A percentile compares a stretch with the other conserved stretches of the same genome.
These are phyloP conservation scores for Myriosclerotinia duriaeana DNA, from an alignment of 2,329 filamentous ascomycete species.

Conservation along the genomic window DNA sequence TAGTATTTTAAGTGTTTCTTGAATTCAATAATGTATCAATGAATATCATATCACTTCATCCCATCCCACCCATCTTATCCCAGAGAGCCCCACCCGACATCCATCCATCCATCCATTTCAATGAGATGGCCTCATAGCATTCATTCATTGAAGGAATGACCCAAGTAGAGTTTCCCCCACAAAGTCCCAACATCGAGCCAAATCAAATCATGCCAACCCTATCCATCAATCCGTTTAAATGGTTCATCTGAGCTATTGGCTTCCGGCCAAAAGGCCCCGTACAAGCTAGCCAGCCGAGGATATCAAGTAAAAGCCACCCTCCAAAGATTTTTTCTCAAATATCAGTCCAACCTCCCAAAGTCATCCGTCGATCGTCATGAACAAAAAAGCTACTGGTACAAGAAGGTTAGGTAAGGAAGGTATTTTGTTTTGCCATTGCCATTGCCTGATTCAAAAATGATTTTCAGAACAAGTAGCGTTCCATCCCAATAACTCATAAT, in stretches of 20 bases:
- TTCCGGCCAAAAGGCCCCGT: not conserved
- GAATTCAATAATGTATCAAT: slow-evolving; percentile 14
- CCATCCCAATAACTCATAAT: slow-evolving; percentile 1
- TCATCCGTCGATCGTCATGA: slow-evolving; percentile 19
- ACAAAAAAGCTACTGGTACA: slow-evolving; percentile 20
- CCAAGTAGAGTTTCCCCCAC: not conserved
- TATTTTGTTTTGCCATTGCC: not conserved
- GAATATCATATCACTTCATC: slow-evolving; percentile 10
- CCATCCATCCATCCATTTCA: slow-evolving; percentile 1
- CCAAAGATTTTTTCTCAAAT: not conserved
- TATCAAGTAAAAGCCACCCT: not conserved
- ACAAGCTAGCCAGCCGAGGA: not conserved
- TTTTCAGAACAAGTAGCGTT: slow-evolving; percentile 6
- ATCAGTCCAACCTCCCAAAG: slow-evolving; percentile 3
- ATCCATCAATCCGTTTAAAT: not conserved
- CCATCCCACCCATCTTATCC: slow-evolving; percentile 15
- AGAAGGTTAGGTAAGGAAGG: slow-evolving; percentile 8
- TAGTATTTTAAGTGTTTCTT: slow-evolving; percentile 1
- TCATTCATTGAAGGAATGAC: not conserved
- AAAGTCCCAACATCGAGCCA: not conserved
- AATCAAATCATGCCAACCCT: not conserved
- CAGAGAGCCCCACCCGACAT: slow-evolving; percentile 1
- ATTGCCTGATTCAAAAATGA: slow-evolving; percentile 16
- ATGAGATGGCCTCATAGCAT: not conserved
- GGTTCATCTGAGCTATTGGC: not conserved